A percentile compares a stretch with the other conserved stretches of the same genome.
phyloP scores from a whole-genome alignment of 116 monocot genomes.

The Thalassia testudinum region DNA sequence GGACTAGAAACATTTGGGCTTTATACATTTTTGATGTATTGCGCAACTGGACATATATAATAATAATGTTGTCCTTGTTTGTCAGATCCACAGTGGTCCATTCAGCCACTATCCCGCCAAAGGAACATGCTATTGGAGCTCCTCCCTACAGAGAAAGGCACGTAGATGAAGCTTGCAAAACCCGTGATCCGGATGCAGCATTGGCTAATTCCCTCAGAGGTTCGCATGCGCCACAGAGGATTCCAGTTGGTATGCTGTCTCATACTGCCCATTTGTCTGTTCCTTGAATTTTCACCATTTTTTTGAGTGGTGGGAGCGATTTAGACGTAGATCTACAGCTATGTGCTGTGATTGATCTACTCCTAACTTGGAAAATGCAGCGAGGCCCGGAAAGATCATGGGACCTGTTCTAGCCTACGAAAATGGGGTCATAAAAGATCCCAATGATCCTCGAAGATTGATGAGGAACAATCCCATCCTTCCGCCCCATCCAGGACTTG shows the following conservation, averaged over 20 bases:
- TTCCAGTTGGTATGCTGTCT: slow-evolving; percentile 22
- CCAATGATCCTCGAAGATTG: slow-evolving; percentile 54
- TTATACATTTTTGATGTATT: too few species aligned
- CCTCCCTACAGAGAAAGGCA: slow-evolving; percentile 27
- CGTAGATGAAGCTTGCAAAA: slow-evolving; percentile 22
- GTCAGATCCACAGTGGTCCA: slow-evolving; percentile 72
- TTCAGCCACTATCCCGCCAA: slow-evolving; percentile 53
- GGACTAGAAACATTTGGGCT: too few species aligned
- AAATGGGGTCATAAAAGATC: slow-evolving; percentile 31
- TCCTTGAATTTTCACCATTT: too few species aligned
- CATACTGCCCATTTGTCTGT: background rate
- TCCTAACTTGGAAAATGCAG: slow-evolving; percentile 13
- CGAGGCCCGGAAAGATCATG: slow-evolving; percentile 66
- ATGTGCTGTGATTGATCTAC: background rate
- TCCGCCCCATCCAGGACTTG: slow-evolving; percentile 26
- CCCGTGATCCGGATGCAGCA: slow-evolving; percentile 16
- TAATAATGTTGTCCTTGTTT: too few species aligned
- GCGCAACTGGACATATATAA: too few species aligned
- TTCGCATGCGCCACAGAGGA: slow-evolving; percentile 37
- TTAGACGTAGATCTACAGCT: background rate
- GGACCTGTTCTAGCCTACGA: slow-evolving; percentile 55
- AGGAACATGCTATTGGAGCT: slow-evolving; percentile 15
- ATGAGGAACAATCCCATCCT: slow-evolving; percentile 32
- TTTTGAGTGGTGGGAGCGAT: too few species aligned
- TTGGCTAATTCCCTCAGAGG: slow-evolving; percentile 14